Percentiles rank a stretch among this genome's conserved stretches.
phyloP scores from a whole-genome alignment of 441 rosid genomes.

The Pelargonium myrrhifolium region DNA sequence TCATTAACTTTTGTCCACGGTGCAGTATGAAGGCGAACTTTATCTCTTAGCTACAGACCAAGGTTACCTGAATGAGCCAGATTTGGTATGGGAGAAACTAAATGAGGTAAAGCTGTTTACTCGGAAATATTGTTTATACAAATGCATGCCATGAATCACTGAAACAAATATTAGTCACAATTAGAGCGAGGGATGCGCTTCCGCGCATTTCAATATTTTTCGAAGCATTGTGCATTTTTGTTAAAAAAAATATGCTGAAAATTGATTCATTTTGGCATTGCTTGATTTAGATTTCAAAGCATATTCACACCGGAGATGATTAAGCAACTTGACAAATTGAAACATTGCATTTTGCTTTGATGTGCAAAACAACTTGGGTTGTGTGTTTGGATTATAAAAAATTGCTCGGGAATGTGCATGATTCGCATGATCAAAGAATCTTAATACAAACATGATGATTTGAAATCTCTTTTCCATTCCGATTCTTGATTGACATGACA shows the following conservation, averaged over 20 bases:
- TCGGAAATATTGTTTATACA: slow-evolving; percentile 7
- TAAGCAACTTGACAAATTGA: neutral
- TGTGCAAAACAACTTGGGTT: neutral
- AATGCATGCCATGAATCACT: neutral
- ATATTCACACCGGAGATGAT: too few species aligned
- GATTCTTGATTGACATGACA: too few species aligned
- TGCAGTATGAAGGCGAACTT: slow-evolving; percentile 87
- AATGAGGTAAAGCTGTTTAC: slow-evolving; percentile 56
- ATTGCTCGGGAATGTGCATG: too few species aligned
- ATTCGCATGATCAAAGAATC: too few species aligned
- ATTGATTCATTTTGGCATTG: neutral
- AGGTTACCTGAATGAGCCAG: slow-evolving; percentile 88
- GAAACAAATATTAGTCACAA: neutral
- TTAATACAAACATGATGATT: too few species aligned
- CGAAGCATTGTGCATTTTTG: neutral
- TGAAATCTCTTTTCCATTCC: too few species aligned
- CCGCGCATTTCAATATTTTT: neutral
- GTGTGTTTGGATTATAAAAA: too few species aligned
- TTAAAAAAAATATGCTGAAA: neutral
- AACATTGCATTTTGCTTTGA: neutral
- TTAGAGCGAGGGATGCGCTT: too few species aligned
- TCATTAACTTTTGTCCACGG: slow-evolving; percentile 14
- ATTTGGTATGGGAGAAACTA: slow-evolving; percentile 93
- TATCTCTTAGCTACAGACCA: slow-evolving; percentile 99
- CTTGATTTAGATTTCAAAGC: neutral